phyloP scores from a whole-genome alignment of 2,329 filamentous ascomycete species.

The Botrytis fragariae region DNA sequence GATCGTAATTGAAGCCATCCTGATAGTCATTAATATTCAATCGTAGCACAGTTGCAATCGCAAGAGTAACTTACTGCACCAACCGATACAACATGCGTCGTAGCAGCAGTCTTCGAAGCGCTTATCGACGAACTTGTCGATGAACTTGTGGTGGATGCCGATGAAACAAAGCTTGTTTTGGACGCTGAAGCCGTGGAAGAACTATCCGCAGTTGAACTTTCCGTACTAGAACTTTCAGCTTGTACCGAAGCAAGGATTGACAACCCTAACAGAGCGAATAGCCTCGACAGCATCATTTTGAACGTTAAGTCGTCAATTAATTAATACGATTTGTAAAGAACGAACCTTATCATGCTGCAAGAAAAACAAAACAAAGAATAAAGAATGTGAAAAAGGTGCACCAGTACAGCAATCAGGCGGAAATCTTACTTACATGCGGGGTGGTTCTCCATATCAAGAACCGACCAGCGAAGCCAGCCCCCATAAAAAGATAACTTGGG shows the following conservation, averaged over 20 bases:
- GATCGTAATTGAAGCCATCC: constrained; percentile 38
- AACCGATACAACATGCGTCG: constrained; percentile 36
- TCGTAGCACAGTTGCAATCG: constrained; percentile 13
- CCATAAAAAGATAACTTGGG: constrained; percentile 9
- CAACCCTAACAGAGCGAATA: not conserved
- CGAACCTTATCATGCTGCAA: not conserved
- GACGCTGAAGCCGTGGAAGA: not conserved
- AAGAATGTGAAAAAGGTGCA: not conserved
- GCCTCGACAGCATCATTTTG: constrained; percentile 10
- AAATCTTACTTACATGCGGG: constrained; percentile 18
- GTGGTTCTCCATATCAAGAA: constrained; percentile 14
- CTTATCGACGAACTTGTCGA: constrained; percentile 20
- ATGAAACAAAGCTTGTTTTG: constrained; percentile 1
- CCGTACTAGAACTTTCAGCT: constrained; percentile 3
- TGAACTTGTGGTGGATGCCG: not conserved
- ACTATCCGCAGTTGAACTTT: not conserved
- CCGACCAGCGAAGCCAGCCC: constrained; percentile 3
- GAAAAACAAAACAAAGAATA: constrained; percentile 7
- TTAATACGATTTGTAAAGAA: constrained; percentile 10
- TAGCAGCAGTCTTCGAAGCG: constrained; percentile 26
- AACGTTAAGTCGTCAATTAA: constrained; percentile 5
- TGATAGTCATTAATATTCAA: constrained; percentile 18
- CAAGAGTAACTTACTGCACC: constrained; percentile 34
- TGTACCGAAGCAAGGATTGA: constrained; percentile 11
- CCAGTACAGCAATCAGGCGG: not conserved